Conservation (phyloP, 345 rosid species). For the Bruguiera sexangula region DNA sequence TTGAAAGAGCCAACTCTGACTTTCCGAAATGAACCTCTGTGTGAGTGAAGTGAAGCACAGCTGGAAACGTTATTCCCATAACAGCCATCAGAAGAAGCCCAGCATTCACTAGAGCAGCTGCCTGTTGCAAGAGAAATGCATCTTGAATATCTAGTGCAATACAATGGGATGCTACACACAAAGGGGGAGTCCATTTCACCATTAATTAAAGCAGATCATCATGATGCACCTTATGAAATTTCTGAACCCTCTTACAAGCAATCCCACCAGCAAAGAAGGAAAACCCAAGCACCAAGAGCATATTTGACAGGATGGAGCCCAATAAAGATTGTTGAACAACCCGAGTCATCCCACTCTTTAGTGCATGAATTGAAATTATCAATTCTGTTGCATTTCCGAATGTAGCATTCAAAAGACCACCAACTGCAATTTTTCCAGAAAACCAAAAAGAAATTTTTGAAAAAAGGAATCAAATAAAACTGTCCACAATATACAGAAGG, state of each 20-base stretch:
- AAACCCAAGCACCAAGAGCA: conserved; percentile 88
- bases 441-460: not conserved
- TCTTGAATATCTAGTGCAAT: not conserved
- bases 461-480: not conserved
- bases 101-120: conserved; percentile 64
- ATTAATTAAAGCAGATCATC: not conserved
- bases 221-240: conserved; percentile 57
- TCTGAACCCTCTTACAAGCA: conserved; percentile 58
- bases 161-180: conserved; percentile 13
- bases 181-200: not conserved
- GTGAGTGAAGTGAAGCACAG: conserved; percentile 76
- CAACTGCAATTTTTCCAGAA: conserved; percentile 34
- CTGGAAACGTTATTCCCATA: conserved; percentile 83
- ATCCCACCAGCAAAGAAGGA: conserved; percentile 82
- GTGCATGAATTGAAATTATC: conserved; percentile 74
- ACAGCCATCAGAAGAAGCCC: conserved; percentile 90
- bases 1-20: conserved; percentile 80
- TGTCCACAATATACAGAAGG: not conserved
- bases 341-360: conserved; percentile 67
- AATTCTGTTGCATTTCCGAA: conserved; percentile 85
- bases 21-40: conserved; percentile 70
- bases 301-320: conserved; percentile 81
- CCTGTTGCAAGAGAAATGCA: conserved; percentile 35
- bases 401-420: conserved; percentile 84
- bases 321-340: conserved; percentile 78